Base-by-base conservation (phyloP, 768 basidiomycete genomes). In the Cubamyces lactineus region DNA sequence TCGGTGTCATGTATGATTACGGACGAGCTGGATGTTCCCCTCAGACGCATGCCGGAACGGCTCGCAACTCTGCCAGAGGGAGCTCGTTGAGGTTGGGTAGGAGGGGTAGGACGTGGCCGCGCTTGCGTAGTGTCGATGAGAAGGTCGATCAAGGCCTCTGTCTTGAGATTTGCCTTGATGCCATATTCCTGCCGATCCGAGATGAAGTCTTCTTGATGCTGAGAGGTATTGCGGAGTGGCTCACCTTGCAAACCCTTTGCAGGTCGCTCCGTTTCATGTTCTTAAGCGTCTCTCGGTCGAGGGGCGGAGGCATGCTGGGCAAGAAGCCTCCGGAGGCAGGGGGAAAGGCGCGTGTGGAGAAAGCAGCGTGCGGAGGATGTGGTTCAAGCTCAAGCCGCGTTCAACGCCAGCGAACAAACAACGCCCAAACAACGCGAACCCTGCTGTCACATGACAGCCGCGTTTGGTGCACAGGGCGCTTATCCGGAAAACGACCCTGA, bases 101-200 rank as follows among this genome's bases (percentile, higher is more conserved):
- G 67, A 42, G 66, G 69, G 13, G 40, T 53, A 17, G 56, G 65
- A 24, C 48, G 65, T 63, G 69, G 61, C 43, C 70, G 61, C 66
- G 74, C 59, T 54, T 67, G 41, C 0, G 64, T 51, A 16, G 79
- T 82, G 67, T 87, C 84, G 15, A 90, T 76, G 26, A 93, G 76
- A 17, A 90, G 78, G 70, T 91, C 87, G 69, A 93, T 91, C 64
- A 93, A 77, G 49, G 84, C 86, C 69, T 91, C 89, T 23, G 88
- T 84, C 78, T 90, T 92, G 70, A 92, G 82, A 74, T 92, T 92
- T 47, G 91, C 91, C 74, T 84, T 89, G 63, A 93, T 84, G 60
- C 90, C 89, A 70, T 87, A 85, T 67, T 91, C 88, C 90, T 93
- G 57, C 34, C 34, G 26, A 46, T 6, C 30, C 26, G 16, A 24